Evolutionary conservation across 768 basidiomycete species (phyloP).

Genomic region (Mrakia frigida): DNA sequence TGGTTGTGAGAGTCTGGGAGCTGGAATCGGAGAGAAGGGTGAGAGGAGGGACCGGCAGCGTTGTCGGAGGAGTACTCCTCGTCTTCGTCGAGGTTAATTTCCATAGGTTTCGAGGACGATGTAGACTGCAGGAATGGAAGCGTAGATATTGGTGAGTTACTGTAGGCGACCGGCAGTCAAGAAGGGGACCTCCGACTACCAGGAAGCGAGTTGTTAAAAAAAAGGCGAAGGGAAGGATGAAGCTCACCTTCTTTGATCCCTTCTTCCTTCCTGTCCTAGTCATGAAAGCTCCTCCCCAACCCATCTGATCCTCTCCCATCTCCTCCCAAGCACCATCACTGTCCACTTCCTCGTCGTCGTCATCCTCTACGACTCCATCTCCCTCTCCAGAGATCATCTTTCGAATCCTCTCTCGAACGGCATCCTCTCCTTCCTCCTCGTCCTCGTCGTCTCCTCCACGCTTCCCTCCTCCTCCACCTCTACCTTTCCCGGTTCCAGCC

Average conservation of each 20-base stretch:
- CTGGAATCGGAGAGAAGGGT: not conserved
- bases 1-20: conserved; percentile 11
- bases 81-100: conserved; percentile 46
- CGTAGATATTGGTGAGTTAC: not conserved
- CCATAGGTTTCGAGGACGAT: not conserved
- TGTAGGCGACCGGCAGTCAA: too few species aligned
- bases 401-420: conserved; percentile 42
- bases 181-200: too few species aligned
- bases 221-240: not conserved
- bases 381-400: conserved; percentile 44
- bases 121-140: conserved; percentile 34
- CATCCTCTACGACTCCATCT: conserved; percentile 36
- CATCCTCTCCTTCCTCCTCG: conserved; percentile 43
- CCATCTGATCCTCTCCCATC: conserved; percentile 44
- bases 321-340: conserved; percentile 46
- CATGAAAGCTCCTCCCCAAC: conserved; percentile 44
- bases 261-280: conserved; percentile 36
- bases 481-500: conserved; percentile 21
- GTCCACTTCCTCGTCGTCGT: conserved; percentile 44
- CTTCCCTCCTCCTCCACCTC: conserved; percentile 36
- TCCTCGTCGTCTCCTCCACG: conserved; percentile 43
- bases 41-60: conserved; percentile 29
- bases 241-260: conserved; percentile 32
- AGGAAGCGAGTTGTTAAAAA: not conserved
- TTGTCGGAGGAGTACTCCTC: conserved; percentile 45